Percentiles rank a stretch among this genome's conserved stretches.
These are phyloP conservation scores for Apiotrichum porosum DNA, from an alignment of 1,284 basidiomycete genomes.

Conservation along the genomic window DNA sequence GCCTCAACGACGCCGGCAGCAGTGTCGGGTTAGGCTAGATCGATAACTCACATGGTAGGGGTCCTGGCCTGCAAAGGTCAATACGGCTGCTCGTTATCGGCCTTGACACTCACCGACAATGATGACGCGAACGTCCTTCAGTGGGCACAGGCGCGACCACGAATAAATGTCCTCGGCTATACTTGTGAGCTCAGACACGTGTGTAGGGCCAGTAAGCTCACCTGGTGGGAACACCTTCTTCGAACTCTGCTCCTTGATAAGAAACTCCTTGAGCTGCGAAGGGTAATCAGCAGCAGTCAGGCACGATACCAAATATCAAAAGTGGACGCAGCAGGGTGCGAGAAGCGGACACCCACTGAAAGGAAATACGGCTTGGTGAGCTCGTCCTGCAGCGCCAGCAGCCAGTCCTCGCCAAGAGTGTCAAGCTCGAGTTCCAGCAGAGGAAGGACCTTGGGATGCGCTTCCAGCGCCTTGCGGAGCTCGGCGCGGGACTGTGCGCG, in stretches of 20 bases:
- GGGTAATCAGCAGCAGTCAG: neutral
- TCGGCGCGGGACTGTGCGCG: constrained; percentile 25
- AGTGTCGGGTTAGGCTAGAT: neutral
- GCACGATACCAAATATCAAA: too few species aligned
- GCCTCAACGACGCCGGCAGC: too few species aligned
- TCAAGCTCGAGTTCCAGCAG: constrained; percentile 44
- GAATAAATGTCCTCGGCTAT: constrained; percentile 51
- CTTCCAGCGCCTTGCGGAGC: constrained; percentile 23
- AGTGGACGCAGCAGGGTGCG: too few species aligned
- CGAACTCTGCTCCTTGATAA: constrained; percentile 38
- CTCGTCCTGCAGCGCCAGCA: constrained; percentile 47
- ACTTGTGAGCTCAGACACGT: neutral
- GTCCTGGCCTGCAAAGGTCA: constrained; percentile 50
- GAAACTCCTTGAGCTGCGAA: constrained; percentile 45
- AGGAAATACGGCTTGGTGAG: constrained; percentile 47
- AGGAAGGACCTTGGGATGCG: constrained; percentile 17
- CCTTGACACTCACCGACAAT: constrained; percentile 46
- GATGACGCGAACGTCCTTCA: constrained; percentile 49
- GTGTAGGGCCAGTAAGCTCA: constrained; percentile 19
- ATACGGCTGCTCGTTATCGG: too few species aligned
- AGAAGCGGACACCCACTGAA: constrained; percentile 24
- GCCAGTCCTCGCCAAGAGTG: constrained; percentile 49
- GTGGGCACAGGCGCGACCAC: constrained; percentile 50
- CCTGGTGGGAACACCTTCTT: constrained; percentile 52
- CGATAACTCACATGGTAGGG: constrained; percentile 46